Base-by-base conservation (phyloP, 2,329 filamentous ascomycete genomes). In the Nemania diffusa region DNA sequence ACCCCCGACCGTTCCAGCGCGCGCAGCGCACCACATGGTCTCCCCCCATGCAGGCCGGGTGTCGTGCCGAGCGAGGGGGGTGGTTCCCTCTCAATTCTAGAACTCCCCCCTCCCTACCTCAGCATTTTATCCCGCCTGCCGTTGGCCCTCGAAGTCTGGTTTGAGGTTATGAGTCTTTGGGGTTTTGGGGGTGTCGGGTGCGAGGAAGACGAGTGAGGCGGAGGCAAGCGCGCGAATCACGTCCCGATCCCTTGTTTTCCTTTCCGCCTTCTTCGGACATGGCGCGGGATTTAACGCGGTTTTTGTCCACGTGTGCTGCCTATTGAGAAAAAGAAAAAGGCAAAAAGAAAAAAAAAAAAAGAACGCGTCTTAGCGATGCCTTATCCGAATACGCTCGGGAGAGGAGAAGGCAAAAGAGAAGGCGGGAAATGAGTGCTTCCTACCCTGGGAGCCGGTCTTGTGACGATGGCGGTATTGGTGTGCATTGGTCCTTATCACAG, bases 211-310 rank as follows among this genome's bases (percentile, higher is more conserved):
- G 29, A 50, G 17, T 48, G 27, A 50, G 22, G 13, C 6, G 15
- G 42, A 40, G 40, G 17, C 22, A 26, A 22, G 20, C 53, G 52
- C 32, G 44, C 61, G 52, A 63, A 63, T 51, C 61, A 57, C 40
- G 17, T 17, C 34, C n/a, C n/a, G n/a, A n/a, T n/a, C n/a, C 9
- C 29, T 32, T 9, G 29, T 32, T 32, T 9, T 9, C 29, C 34
- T 24, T 29, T 50, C n/a, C n/a, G 22, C 13, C 22, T 17, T 32
- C 26, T 1, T 52, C 32, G 32, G 29, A 15, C 52, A 32, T 57
- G 44, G 29, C 24, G 11, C 52, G 44, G 44, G 61, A 32, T 51
- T 29, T 48, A 48, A 24, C 44, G 17, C 40, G 4, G 4, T n/a
- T 20, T n/a, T 5, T 44, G 40, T 44, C 40, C 40, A 44, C 40